Conservation (phyloP, 2,329 filamentous ascomycete species). For the Ophioceras dolichostomum region DNA sequence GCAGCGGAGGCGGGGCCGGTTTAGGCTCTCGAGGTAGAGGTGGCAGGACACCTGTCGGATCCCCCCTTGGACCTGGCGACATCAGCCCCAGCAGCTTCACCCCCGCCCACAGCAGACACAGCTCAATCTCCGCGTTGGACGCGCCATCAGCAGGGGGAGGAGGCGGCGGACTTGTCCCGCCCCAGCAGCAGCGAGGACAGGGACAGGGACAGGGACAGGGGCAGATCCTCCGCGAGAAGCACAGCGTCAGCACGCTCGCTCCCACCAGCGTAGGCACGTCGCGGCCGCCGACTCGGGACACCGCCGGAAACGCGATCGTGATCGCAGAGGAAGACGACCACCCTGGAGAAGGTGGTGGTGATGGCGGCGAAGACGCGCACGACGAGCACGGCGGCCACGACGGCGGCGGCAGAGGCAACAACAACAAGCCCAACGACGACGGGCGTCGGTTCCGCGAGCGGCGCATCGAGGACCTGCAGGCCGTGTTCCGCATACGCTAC, state of each 20-base stretch:
- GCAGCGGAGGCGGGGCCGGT: not conserved
- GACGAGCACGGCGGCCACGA: constrained; percentile 24
- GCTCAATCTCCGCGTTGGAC: constrained; percentile 15
- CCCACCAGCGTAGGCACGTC: constrained; percentile 40
- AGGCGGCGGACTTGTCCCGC: too few species aligned
- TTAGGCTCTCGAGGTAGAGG: too few species aligned
- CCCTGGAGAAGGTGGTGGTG: constrained; percentile 4
- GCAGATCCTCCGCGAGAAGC: constrained; percentile 38
- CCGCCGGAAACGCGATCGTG: constrained; percentile 23
- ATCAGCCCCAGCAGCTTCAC: constrained; percentile 2
- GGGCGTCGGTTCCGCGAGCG: constrained; percentile 44
- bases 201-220: constrained; percentile 11
- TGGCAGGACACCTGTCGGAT: too few species aligned
- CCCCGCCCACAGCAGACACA: constrained; percentile 14
- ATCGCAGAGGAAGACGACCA: constrained; percentile 20
- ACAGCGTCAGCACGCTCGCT: constrained; percentile 49
- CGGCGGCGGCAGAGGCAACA: constrained; percentile 4
- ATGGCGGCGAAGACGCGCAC: constrained; percentile 16
- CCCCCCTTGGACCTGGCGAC: too few species aligned
- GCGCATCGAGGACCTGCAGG: constrained; percentile 77
- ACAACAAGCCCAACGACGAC: constrained; percentile 4
- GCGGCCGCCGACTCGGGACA: constrained; percentile 45
- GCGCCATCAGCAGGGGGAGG: too few species aligned
- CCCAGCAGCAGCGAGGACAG: not conserved
- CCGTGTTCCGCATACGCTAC: constrained; percentile 84